Conservation (phyloP, 2,329 filamentous ascomycete genomes). For the Trichothecium sympodiale region DNA sequence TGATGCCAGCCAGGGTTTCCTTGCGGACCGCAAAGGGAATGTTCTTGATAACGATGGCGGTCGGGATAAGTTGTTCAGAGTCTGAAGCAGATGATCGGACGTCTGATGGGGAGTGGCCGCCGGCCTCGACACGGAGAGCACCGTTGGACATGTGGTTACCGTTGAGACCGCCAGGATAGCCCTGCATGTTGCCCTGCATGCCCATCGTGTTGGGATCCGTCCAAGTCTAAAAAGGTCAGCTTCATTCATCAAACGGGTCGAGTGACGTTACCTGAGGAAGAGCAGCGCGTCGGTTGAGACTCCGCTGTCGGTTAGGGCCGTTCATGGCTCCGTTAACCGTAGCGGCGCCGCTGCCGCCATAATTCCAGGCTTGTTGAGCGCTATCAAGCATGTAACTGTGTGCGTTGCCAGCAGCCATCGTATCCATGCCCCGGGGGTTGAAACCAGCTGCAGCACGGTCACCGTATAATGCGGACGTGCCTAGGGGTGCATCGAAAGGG, state of each 20-base stretch:
- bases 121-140: conserved; percentile 31
- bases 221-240: conserved; percentile 29
- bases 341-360: conserved; percentile 54
- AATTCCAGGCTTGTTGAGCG: conserved; percentile 73
- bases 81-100: conserved; percentile 32
- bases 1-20: conserved; percentile 82
- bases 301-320: conserved; percentile 46
- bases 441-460: conserved; percentile 46
- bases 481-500: conserved; percentile 64
- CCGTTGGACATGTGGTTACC: conserved; percentile 26
- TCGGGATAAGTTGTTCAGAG: conserved; percentile 87
- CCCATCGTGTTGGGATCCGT: conserved; percentile 34
- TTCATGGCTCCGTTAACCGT: conserved; percentile 54
- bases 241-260: conserved; percentile 2
- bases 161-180: conserved; percentile 22
- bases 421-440: conserved; percentile 47
- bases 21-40: conserved; percentile 98
- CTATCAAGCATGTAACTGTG: conserved; percentile 51
- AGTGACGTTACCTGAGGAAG: conserved; percentile 60
- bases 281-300: conserved; percentile 44
- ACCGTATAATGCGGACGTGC: conserved; percentile 54
- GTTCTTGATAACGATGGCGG: conserved; percentile 98
- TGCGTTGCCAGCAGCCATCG: conserved; percentile 27
- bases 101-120: conserved; percentile 27
- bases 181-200: conserved; percentile 26